phyloP scores from a whole-genome alignment of 1,139 yeast species.

The Protomyces gravidus region DNA sequence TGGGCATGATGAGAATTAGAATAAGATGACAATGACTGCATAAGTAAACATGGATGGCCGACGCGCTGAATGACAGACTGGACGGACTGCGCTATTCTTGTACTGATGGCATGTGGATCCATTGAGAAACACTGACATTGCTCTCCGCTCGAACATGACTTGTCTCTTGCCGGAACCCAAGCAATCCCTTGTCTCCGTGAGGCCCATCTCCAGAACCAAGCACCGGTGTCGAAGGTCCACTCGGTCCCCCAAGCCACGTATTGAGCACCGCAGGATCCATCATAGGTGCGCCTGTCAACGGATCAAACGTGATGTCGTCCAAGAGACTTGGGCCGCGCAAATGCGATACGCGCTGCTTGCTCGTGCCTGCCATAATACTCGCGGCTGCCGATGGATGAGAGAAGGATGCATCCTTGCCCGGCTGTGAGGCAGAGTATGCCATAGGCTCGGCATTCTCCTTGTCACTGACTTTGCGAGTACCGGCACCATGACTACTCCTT shows the following conservation, averaged over 20 bases:
- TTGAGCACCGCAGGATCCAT: constrained; percentile 18
- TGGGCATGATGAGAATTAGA: background rate
- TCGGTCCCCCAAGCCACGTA: constrained; percentile 11
- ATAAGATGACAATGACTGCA: background rate
- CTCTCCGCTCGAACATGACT: constrained; percentile 27
- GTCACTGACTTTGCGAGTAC: background rate
- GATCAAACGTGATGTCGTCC: constrained; percentile 26
- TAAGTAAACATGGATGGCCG: too few species aligned
- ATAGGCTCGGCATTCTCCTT: background rate
- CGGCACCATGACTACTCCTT: background rate
- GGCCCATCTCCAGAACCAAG: constrained; percentile 10
- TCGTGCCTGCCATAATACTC: background rate
- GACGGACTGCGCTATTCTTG: background rate
- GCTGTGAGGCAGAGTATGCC: background rate
- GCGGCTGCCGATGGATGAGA: background rate
- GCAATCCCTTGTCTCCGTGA: background rate
- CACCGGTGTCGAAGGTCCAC: background rate
- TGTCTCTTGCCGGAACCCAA: constrained; percentile 9
- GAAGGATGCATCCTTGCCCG: background rate
- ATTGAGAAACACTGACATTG: background rate
- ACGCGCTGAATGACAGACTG: background rate
- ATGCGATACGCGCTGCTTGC: constrained; percentile 4
- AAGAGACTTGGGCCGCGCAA: constrained; percentile 18
- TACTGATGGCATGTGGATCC: background rate
- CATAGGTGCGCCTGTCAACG: constrained; percentile 24